Evolutionary conservation across 2,329 filamentous ascomycete genomes (phyloP).

Genomic region (Epichloe aotearoae): DNA sequence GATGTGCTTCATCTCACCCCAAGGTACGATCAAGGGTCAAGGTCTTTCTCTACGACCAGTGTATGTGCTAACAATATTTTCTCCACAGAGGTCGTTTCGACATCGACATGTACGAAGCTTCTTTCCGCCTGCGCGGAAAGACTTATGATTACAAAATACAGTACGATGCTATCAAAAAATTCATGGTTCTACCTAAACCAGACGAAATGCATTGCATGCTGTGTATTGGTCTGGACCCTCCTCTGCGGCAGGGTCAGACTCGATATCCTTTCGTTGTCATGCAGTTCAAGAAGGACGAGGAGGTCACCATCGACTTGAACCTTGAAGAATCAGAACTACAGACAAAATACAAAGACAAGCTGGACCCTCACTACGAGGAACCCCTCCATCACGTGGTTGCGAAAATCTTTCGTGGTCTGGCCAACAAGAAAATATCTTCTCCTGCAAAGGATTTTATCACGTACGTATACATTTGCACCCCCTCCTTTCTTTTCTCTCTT

Average conservation of each 20-base stretch:
- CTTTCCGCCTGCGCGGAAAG: conserved; percentile 93
- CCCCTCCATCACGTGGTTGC: conserved; percentile 88
- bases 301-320: conserved; percentile 92
- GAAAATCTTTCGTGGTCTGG: conserved; percentile 87
- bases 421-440: conserved; percentile 87
- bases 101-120: conserved; percentile 98
- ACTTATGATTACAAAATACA: conserved; percentile 99
- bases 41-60: neutral
- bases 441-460: conserved; percentile 90
- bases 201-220: conserved; percentile 94
- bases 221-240: conserved; percentile 85
- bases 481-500: neutral
- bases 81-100: conserved; percentile 82
- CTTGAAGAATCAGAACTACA: conserved; percentile 83
- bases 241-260: conserved; percentile 91
- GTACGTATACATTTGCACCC: conserved; percentile 23
- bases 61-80: neutral
- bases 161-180: conserved; percentile 98
- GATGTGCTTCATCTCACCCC: conserved; percentile 95
- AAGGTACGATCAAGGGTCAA: conserved; percentile 37
- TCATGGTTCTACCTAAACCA: conserved; percentile 97
- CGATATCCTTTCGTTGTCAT: conserved; percentile 97
- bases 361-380: conserved; percentile 82
- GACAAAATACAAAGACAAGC: conserved; percentile 75
- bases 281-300: conserved; percentile 97